Base-by-base conservation (phyloP, 352 stramenopile species). In the Phytopythium chamaehyphon region DNA sequence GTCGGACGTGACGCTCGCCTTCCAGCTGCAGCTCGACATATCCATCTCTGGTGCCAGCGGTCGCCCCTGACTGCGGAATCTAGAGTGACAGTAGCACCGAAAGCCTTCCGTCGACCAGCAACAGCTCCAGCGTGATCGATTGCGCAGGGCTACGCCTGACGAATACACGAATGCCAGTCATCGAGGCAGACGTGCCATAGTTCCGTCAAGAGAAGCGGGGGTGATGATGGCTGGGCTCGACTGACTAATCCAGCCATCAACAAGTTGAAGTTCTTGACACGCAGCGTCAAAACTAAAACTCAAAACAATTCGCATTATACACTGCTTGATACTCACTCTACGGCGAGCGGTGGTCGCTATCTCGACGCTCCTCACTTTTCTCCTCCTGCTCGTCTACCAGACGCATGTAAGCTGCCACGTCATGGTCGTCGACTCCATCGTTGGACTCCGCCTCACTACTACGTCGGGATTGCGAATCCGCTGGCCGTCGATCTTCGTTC, bases 21-120 rank as follows among this genome's bases (percentile, higher is more conserved):
- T 44, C 46, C 46, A 52, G 46, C 46, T 52, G 46, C 46, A 52
- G 5, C 26, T 43, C 31, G 46, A 51, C 28, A 21, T 19, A 18
- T 51, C 44, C 28, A 51, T 33, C 28, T 2, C 44, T 18, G 18
- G 16, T 6, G 44, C 44, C 23, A 48, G 23, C 8, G 35, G 42
- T 48, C 10, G 15, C 42, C 6, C 18, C 6, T 4, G 19, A 23
- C 22, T 0, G 31, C 23, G 6, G 42, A 35, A 16, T n/a, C 22
- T n/a, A 14, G 7, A 48, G 35, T 48, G 42, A 28, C 35, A 24
- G 9, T n/a, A 16, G 23, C n/a, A 14, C 39, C 18, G 28, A 19
- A 16, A 37, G 23, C 21, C 15, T n/a, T 48, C 42, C 24, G 42
- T 48, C 42, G 14, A 37, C 42, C 31, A 16, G 1, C 14, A 37